Conservation (phyloP, 148 eudicot species). For the Persicaria tinctoria region DNA sequence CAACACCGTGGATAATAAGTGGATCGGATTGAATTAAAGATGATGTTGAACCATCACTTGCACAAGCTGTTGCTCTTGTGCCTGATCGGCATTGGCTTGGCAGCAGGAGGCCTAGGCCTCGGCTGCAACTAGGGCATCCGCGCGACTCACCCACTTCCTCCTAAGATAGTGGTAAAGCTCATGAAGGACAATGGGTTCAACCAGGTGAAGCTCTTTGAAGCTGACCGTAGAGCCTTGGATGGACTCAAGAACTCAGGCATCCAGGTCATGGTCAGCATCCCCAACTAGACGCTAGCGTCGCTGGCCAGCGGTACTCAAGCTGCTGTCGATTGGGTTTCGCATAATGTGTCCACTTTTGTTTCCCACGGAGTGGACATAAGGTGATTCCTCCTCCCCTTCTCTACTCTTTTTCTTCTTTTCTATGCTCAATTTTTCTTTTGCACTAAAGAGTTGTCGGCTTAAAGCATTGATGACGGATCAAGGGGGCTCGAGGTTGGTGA, state of each 20-base stretch:
- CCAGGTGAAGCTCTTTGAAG: constrained; percentile 89
- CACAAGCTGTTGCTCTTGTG: constrained; percentile 18
- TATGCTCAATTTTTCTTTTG: no score
- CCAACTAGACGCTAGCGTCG: constrained; percentile 62
- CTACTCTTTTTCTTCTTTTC: no score
- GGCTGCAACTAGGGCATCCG: constrained; percentile 73
- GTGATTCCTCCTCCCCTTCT: constrained; percentile 20
- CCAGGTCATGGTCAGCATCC: constrained; percentile 90
- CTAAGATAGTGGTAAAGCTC: constrained; percentile 60
- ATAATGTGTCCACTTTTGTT: constrained; percentile 63
- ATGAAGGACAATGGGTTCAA: constrained; percentile 82
- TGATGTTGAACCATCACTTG: constrained; percentile 16
- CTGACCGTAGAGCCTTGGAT: constrained; percentile 51
- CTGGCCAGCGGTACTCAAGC: constrained; percentile 51
- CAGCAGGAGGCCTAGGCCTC: constrained; percentile 35
- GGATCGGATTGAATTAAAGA: not conserved
- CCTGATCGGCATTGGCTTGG: constrained; percentile 17
- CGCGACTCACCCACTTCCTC: constrained; percentile 63
- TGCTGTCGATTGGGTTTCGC: constrained; percentile 73
- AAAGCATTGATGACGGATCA: no score
- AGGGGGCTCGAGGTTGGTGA: no score
- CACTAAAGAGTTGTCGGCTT: no score
- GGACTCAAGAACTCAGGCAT: constrained; percentile 78
- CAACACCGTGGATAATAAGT: not conserved
- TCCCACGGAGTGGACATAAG: constrained; percentile 75